Evolutionary conservation across 2,329 filamentous ascomycete genomes (phyloP), one percentile per base, ranked within the genome.

Genomic region (Fusarium buxicola): DNA sequence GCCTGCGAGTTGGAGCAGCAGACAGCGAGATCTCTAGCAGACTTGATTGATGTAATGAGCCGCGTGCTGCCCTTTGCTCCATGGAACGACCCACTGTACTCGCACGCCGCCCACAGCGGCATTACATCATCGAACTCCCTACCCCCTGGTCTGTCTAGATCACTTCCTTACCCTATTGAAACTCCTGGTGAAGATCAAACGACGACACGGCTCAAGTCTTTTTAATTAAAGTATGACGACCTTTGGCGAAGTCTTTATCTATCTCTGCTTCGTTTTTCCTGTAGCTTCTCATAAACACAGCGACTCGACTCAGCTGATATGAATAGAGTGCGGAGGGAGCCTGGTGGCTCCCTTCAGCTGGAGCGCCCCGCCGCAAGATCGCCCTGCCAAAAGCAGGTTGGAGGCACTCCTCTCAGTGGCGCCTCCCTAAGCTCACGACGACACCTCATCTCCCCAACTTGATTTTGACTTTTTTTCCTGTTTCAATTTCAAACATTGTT

Each of bases 81-180:
- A 56, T 50, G 45, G 58, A 62, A 32, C 28, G 36, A 46, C 59
- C 59, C 59, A 44, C 54, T 36, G 45, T 40, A 24, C 28, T 41
- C 41, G 32, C 31, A 46, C n/a, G 55, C 47, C 58, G 32, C 28
- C 47, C 48, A 51, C 48, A 13, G 36, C 56, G 63, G 52, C 56
- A 71, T 71, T 71, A 70, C 69, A 69, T 71, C 69, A 71, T 65
- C 36, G 63, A 65, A 49, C 35, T 45, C 28, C 27, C 27, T 13
- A 15, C 40, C 25, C 35, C 32, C 45, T 13, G 31, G 24, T 35
- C 38, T 61, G 28, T 50, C 36, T 48, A 25, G 18, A 43, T 50
- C 25, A 40, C 40, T 15, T 34, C 46, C 21, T 30, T 43, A 45
- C 24, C 40, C 32, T 31, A 59, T 47, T 30, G 18, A 60, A 7